phyloP scores from a whole-genome alignment of 78 protist genomes.

The Dictyostelium discoideum region dicty_2.7 NC_007091.3:2106001-2106500 shows the following conservation, averaged over 20 bases:
- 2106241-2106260: background rate
- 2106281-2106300: background rate
- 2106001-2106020: too few species aligned
- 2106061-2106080: background rate
- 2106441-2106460: background rate
- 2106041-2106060: too few species aligned
- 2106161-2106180: background rate
- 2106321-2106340: background rate
- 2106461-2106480: background rate
- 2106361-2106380: background rate
- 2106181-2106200: background rate
- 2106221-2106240: background rate
- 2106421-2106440: background rate
- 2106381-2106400: background rate
- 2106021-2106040: too few species aligned
- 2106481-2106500: background rate
- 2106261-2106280: background rate
- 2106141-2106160: background rate
- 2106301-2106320: background rate
- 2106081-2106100: background rate
- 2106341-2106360: background rate
- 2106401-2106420: background rate
- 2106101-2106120: background rate
- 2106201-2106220: background rate
- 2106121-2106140: conserved; percentile 6